These are phyloP conservation scores for Amanita inopinata DNA, from an alignment of 768 basidiomycete species.

Conservation along the genomic window DNA sequence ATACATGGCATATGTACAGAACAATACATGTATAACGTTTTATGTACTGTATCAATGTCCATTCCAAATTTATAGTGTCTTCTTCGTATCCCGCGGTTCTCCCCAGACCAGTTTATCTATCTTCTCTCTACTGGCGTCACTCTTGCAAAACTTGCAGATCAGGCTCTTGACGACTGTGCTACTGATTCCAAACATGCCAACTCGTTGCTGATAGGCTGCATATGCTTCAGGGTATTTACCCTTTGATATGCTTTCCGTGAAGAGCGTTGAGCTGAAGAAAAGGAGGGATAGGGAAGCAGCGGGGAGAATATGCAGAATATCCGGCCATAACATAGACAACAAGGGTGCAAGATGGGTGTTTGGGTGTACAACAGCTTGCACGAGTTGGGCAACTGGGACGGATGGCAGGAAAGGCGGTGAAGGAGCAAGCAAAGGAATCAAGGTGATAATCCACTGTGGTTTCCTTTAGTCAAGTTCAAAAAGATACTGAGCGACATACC, in stretches of 20 bases:
- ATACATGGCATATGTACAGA: no score
- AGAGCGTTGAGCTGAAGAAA: conserved; percentile 68
- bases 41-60: background rate
- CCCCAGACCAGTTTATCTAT: conserved; percentile 21
- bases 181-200: conserved; percentile 65
- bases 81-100: background rate
- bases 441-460: conserved; percentile 52
- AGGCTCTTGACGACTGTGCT: conserved; percentile 15
- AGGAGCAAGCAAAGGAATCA: conserved; percentile 52
- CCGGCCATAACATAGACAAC: conserved; percentile 15
- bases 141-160: conserved; percentile 3
- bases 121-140: conserved; percentile 8
- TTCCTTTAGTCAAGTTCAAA: conserved; percentile 1
- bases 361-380: conserved; percentile 1
- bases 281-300: conserved; percentile 55
- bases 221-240: conserved; percentile 70
- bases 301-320: conserved; percentile 32
- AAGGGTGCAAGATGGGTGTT: conserved; percentile 11
- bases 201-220: conserved; percentile 61
- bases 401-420: conserved; percentile 19
- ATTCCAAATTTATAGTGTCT: background rate
- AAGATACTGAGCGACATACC: conserved; percentile 32
- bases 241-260: conserved; percentile 72
- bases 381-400: conserved; percentile 10
- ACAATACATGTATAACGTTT: background rate